Conservation (phyloP, 1,284 basidiomycete species). For the Malassezia sympodialis region DNA sequence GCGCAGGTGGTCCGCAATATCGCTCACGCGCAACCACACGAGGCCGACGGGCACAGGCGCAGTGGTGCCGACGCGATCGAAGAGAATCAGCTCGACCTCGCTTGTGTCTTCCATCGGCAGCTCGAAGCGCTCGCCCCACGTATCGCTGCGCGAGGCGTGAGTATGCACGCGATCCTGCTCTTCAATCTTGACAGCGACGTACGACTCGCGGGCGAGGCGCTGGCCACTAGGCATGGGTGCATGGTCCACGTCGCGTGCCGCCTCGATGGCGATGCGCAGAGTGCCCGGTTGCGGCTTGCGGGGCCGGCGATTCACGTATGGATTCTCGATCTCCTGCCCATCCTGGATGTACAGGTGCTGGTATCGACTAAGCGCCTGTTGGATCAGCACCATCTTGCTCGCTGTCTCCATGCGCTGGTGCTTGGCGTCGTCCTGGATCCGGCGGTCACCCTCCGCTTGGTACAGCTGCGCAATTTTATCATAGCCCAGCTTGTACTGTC, state of each 20-base stretch:
- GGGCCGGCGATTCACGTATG: conserved; percentile 65
- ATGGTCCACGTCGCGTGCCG: conserved; percentile 88
- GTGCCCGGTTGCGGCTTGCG: conserved; percentile 90
- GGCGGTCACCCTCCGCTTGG: conserved; percentile 86
- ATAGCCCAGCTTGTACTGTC: conserved; percentile 95
- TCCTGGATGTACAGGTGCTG: conserved; percentile 91
- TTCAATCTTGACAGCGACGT: conserved; percentile 89
- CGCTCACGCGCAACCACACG: conserved; percentile 87
- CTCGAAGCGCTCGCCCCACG: conserved; percentile 96
- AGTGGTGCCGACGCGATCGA: conserved; percentile 71
- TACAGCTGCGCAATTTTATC: conserved; percentile 92
- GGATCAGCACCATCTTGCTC: conserved; percentile 85
- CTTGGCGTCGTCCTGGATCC: conserved; percentile 63
- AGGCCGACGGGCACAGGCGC: conserved; percentile 84
- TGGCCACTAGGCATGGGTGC: conserved; percentile 59
- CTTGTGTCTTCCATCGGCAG: conserved; percentile 95
- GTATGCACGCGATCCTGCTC: conserved; percentile 85
- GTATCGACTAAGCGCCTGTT: conserved; percentile 85
- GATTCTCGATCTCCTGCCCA: conserved; percentile 54
- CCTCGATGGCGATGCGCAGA: conserved; percentile 74
- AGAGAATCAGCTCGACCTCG: conserved; percentile 92
- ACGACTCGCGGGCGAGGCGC: conserved; percentile 59
- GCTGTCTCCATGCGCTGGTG: conserved; percentile 87
- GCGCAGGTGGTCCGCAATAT: conserved; percentile 86
- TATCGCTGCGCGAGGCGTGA: conserved; percentile 82